Conservation (phyloP, 2,329 filamentous ascomycete genomes). For the Eutypa lata region DNA sequence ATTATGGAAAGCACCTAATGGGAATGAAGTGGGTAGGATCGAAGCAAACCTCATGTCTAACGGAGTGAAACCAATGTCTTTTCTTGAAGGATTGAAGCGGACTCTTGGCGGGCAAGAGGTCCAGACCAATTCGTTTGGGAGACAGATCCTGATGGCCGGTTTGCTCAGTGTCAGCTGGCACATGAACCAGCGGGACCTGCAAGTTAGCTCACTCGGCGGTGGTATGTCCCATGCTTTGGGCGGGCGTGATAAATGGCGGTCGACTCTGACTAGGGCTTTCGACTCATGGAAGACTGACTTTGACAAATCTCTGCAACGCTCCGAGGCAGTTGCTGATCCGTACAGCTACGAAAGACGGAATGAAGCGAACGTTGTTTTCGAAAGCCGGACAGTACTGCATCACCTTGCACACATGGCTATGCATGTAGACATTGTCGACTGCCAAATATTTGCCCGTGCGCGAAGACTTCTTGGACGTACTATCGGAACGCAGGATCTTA, state of each 20-base stretch:
- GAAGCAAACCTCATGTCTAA: constrained; percentile 78
- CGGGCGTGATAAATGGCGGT: constrained; percentile 87
- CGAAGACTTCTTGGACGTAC: constrained; percentile 79
- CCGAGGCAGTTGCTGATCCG: constrained; percentile 49
- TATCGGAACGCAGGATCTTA: constrained; percentile 79
- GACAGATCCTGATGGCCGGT: constrained; percentile 91
- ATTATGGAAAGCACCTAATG: constrained; percentile 86
- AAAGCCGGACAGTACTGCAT: constrained; percentile 85
- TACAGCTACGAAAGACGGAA: constrained; percentile 62
- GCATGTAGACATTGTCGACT: constrained; percentile 96
- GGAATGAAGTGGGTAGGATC: constrained; percentile 78
- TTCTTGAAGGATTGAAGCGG: constrained; percentile 86
- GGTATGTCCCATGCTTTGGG: constrained; percentile 76
- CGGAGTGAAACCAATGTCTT: constrained; percentile 79
- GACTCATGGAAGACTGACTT: constrained; percentile 94
- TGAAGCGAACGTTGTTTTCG: constrained; percentile 66
- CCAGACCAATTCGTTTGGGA: constrained; percentile 87
- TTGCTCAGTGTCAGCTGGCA: constrained; percentile 94
- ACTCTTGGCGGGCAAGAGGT: constrained; percentile 84
- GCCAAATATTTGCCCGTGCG: constrained; percentile 90
- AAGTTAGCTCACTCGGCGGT: constrained; percentile 77
- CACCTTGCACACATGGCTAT: constrained; percentile 97
- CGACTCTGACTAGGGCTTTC: constrained; percentile 80
- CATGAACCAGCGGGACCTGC: constrained; percentile 93
- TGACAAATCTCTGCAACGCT: constrained; percentile 71